Base-by-base conservation (phyloP, 176 grass and related monocot genomes). In the Typha latifolia region DNA sequence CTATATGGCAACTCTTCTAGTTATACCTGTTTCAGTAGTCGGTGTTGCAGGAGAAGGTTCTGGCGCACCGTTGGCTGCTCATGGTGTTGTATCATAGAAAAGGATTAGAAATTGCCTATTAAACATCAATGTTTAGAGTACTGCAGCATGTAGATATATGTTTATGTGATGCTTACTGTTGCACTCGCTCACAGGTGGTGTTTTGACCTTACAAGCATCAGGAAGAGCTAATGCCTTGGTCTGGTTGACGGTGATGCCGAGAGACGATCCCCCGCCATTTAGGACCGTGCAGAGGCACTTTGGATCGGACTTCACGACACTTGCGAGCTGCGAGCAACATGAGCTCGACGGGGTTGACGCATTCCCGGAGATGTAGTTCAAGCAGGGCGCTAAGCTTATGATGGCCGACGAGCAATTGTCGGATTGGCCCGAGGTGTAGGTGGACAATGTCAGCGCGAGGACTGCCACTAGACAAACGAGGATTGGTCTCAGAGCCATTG, bases 351-450 rank as follows among this genome's bases (percentile, higher is more conserved):
- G 75, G 47, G 63, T 12, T 27, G 85, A 78, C 72, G 72, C 83
- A 48, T 92, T 92, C 3, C 88, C 88, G 4, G 75, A 75, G 72
- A 97, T 84, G 85, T 87, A 97, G 75, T 71, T 76, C 4, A 97
- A 74, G 88, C 93, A 92, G 32, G 88, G 85, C 7, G 83, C 86
- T 72, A 97, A 50, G 88, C 73, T 62, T 47, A 89, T 64, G 23
- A 90, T 66, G 29, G 77, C 81, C 31, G 74, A 21, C 32, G 85
- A 84, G 72, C 93, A 92, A 67, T 13, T 70, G 75, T 57, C 74
- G 3, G 84, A 81, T 64, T 91, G 93, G 20, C 82, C 93, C 2
- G 62, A 26, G 26, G 78, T 79, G 55, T 6, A 43, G 37, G 37
- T 1, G 8, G 37, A 43, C 37, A 43, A 43, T 43, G 5, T 43